phyloP scores from a whole-genome alignment of 305 asterid genomes.

The Vinca major region DNA sequence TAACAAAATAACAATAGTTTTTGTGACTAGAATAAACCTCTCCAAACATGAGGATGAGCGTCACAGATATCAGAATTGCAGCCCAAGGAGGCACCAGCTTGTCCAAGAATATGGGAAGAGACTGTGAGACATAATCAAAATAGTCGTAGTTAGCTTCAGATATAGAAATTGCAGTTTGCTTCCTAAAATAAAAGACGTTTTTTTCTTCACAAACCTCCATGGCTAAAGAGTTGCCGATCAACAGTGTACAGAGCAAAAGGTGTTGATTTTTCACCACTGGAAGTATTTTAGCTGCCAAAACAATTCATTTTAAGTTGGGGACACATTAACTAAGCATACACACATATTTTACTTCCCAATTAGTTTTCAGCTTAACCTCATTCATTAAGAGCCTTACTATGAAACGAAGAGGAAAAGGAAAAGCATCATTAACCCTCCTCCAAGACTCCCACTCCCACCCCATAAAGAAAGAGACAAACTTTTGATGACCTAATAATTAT shows the following conservation, averaged over 20 bases:
- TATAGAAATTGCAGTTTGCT: not conserved
- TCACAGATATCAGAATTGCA: conserved; percentile 81
- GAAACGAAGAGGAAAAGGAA: not conserved
- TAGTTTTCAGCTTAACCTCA: conserved; percentile 12
- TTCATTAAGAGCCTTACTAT: not conserved
- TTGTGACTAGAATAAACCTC: conserved; percentile 45
- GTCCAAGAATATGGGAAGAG: conserved; percentile 97
- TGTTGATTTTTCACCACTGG: conserved; percentile 99
- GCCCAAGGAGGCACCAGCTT: conserved; percentile 98
- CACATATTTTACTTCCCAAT: conserved; percentile 12
- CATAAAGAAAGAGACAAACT: not conserved
- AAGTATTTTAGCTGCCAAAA: conserved; percentile 79
- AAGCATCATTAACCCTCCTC: not conserved
- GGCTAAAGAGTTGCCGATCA: conserved; percentile 95
- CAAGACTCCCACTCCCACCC: too few species aligned
- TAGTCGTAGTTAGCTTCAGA: conserved; percentile 1
- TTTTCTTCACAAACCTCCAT: conserved; percentile 70
- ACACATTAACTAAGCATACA: not conserved
- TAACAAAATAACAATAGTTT: not conserved
- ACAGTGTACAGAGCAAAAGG: conserved; percentile 94
- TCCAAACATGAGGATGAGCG: conserved; percentile 92
- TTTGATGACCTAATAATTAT: not conserved
- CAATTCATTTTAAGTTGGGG: not conserved
- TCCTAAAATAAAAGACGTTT: conserved; percentile 15
- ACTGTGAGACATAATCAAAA: conserved; percentile 33